Evolutionary conservation across 768 basidiomycete species (phyloP).

Genomic region (Tulasnella sp.): DNA sequence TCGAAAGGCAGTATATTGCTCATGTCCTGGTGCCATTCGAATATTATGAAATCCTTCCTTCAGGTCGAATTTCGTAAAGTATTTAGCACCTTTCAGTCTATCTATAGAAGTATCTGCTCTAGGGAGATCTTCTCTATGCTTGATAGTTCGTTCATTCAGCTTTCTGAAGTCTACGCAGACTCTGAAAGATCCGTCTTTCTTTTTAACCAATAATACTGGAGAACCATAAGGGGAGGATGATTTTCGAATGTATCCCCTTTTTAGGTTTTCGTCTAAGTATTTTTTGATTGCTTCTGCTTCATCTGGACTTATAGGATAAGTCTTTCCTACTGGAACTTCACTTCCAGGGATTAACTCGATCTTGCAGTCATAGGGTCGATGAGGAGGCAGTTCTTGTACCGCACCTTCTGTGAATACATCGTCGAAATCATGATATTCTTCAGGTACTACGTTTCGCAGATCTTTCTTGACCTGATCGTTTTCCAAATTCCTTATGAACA

Average conservation of each 20-base stretch:
- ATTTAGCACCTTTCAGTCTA: conserved; percentile 11
- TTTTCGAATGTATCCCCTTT: conserved; percentile 1
- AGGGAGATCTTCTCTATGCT: no score
- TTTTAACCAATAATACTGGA: conserved; percentile 23
- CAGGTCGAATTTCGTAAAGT: conserved; percentile 22
- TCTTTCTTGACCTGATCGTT: no score
- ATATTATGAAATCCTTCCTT: conserved; percentile 20
- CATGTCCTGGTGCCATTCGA: conserved; percentile 19
- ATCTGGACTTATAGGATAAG: background rate
- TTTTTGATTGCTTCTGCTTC: background rate
- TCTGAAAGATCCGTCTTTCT: background rate
- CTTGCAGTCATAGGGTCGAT: conserved; percentile 1
- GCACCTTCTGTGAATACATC: background rate
- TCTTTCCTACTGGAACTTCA: background rate
- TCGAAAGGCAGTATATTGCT: conserved; percentile 25
- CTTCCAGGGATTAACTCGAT: conserved; percentile 2
- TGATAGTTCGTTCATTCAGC: background rate
- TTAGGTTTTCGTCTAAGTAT: conserved; percentile 4
- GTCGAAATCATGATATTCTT: background rate
- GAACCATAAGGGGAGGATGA: conserved; percentile 18
- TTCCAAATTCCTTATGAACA: no score
- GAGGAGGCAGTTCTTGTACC: background rate
- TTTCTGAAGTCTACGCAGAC: background rate
- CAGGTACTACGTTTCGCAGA: background rate
- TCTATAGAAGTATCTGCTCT: no score